Conservation (phyloP, 441 rosid species). For the Syzygium syzygioides region DNA sequence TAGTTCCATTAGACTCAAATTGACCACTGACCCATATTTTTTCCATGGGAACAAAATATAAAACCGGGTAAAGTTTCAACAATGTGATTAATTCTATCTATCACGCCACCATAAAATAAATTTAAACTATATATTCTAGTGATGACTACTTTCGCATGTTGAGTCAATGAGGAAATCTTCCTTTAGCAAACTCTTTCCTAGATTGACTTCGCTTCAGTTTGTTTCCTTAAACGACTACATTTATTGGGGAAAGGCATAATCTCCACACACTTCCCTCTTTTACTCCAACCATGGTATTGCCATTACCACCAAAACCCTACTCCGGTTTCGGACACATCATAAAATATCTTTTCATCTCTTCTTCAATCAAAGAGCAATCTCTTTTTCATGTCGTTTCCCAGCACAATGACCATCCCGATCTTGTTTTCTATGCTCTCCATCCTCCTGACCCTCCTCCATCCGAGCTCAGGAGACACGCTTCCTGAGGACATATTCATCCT, state of each 20-base stretch:
- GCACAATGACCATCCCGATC: neutral
- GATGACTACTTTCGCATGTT: neutral
- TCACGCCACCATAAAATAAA: neutral
- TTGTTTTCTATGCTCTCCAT: neutral
- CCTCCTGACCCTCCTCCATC: neutral
- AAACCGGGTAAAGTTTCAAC: neutral
- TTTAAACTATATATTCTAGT: neutral
- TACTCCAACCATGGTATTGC: neutral
- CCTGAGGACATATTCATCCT: constrained; percentile 13
- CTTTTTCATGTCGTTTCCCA: neutral
- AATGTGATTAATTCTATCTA: neutral
- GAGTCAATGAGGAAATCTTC: neutral
- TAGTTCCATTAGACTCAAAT: neutral
- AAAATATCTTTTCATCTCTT: neutral
- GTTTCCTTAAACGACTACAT: neutral
- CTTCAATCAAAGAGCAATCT: neutral
- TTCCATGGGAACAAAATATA: neutral
- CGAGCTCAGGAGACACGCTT: neutral
- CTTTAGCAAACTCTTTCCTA: neutral
- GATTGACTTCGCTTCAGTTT: neutral
- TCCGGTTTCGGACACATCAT: neutral
- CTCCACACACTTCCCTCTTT: neutral
- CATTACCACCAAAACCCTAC: neutral
- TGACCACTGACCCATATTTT: neutral
- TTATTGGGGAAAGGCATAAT: neutral